Conservation (phyloP, 2,329 filamentous ascomycete species). For the Pseudogymnoascus sp. region DNA sequence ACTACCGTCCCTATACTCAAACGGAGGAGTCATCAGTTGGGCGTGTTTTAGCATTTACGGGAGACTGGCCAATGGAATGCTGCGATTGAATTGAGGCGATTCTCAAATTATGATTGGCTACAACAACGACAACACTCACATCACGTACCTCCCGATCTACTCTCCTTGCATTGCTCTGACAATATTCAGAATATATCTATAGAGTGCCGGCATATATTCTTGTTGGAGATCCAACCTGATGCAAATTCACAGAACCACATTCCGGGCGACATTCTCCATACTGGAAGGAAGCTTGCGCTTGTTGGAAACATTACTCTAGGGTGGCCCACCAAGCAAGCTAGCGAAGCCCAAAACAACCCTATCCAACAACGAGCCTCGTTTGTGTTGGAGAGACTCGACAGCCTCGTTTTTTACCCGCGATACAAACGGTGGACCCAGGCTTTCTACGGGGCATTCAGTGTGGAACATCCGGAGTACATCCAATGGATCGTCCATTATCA, state of each 20-base stretch:
- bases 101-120: neutral
- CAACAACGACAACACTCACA: neutral
- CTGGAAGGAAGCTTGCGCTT: neutral
- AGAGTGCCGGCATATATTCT: neutral
- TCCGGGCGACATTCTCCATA: neutral
- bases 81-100: neutral
- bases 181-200: constrained; percentile 6
- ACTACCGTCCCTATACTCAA: neutral
- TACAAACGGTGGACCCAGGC: constrained; percentile 7
- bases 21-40: neutral
- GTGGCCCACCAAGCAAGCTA: neutral
- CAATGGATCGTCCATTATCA: neutral
- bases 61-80: constrained; percentile 1
- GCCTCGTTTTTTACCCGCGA: neutral
- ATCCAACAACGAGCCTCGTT: constrained; percentile 1
- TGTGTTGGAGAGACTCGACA: constrained; percentile 2
- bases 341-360: constrained; percentile 1
- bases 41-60: neutral
- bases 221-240: neutral
- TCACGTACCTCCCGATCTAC: constrained; percentile 1
- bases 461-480: neutral
- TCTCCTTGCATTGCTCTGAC: neutral
- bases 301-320: neutral
- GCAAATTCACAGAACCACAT: neutral
- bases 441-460: neutral